A percentile compares a stretch with the other conserved stretches of the same genome.
These are phyloP conservation scores for Ballota nigra DNA, from an alignment of 257 asterid genomes.

Conservation along the genomic window DNA sequence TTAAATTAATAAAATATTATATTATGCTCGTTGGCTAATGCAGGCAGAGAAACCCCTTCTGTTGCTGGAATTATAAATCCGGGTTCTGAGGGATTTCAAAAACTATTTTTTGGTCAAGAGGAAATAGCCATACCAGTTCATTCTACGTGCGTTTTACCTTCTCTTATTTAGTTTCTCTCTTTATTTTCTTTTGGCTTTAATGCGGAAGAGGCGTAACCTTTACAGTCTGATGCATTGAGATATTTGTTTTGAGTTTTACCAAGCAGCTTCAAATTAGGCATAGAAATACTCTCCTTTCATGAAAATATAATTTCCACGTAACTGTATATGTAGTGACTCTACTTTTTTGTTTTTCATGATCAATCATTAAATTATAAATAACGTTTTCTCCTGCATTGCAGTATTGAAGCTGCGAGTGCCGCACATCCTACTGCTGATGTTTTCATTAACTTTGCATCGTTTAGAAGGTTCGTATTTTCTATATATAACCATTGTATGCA, in stretches of 20 bases:
- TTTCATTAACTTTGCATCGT: constrained; percentile 97
- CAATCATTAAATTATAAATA: constrained; percentile 7
- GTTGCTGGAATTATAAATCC: constrained; percentile 99
- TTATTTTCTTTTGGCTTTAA: constrained; percentile 1
- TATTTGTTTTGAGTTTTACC: neutral
- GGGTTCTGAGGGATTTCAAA: constrained; percentile 99
- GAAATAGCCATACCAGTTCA: constrained; percentile 98
- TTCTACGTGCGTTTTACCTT: constrained; percentile 54
- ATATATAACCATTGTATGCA: neutral
- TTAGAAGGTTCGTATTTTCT: constrained; percentile 71
- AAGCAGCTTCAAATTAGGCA: neutral
- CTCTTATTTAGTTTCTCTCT: constrained; percentile 8
- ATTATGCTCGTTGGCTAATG: constrained; percentile 21
- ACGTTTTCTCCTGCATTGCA: constrained; percentile 33
- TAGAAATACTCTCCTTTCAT: neutral
- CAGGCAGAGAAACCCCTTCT: constrained; percentile 98
- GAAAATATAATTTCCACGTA: neutral
- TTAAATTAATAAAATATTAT: constrained; percentile 5
- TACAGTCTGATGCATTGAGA: neutral
- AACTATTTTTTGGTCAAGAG: constrained; percentile 95
- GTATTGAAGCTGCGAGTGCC: constrained; percentile 92
- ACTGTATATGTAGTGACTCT: neutral
- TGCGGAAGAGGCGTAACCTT: neutral
- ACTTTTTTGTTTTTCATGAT: neutral
- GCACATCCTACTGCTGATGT: constrained; percentile 99